phyloP scores from a whole-genome alignment of 2,329 filamentous ascomycete species.

The Lecanicillium sp. region DNA sequence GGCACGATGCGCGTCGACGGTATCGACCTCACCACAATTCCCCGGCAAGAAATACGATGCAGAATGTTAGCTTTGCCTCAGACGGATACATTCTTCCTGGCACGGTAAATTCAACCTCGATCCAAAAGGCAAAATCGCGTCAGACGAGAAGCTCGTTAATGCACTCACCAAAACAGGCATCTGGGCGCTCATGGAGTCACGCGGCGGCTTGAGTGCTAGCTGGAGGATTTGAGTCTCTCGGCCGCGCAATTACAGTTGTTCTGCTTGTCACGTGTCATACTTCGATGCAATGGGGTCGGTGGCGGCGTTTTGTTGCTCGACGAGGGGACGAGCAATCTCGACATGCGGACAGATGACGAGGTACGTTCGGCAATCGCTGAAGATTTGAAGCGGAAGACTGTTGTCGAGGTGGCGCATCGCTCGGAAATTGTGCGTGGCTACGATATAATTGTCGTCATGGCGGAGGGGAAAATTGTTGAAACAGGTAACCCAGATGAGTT shows the following conservation, averaged over 20 bases:
- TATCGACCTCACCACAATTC: conserved; percentile 33
- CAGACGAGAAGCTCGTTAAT: conserved; percentile 33
- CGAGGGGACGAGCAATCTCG: conserved; percentile 28
- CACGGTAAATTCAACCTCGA: conserved; percentile 43
- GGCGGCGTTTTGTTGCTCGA: conserved; percentile 27
- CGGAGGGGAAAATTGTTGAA: conserved; percentile 22
- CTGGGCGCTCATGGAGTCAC: conserved; percentile 30
- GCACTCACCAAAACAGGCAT: conserved; percentile 39
- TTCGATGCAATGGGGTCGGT: conserved; percentile 20
- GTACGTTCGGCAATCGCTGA: conserved; percentile 20
- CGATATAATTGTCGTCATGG: conserved; percentile 25
- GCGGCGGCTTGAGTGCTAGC: conserved; percentile 31
- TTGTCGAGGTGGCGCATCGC: conserved; percentile 26
- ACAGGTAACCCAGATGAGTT: conserved; percentile 22
- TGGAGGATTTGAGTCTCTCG: conserved; percentile 30
- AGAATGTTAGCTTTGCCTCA: conserved; percentile 40
- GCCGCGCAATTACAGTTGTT: conserved; percentile 44
- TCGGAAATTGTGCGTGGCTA: conserved; percentile 23
- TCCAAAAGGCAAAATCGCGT: conserved; percentile 26
- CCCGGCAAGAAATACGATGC: conserved; percentile 37
- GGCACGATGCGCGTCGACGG: conserved; percentile 37
- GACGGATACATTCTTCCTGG: conserved; percentile 41
- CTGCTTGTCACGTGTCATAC: conserved; percentile 39
- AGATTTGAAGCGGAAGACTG: conserved; percentile 21
- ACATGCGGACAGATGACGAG: conserved; percentile 23